These are phyloP conservation scores for Protomyces gravidus DNA, from an alignment of 1,139 yeast species.

Conservation along the genomic window DNA sequence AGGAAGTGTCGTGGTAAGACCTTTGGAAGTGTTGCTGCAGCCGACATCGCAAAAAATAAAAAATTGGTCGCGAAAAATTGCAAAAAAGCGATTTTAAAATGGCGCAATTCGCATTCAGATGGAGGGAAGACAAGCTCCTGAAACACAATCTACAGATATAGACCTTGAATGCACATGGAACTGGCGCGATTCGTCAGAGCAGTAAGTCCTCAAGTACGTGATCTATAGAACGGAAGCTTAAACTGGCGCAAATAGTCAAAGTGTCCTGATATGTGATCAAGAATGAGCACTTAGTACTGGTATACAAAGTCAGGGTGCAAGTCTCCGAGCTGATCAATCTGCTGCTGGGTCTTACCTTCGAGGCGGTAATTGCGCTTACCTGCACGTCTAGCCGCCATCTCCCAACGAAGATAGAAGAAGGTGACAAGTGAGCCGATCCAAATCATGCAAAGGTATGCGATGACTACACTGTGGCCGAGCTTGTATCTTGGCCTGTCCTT, in stretches of 20 bases:
- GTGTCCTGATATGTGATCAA: too few species aligned
- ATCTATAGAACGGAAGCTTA: too few species aligned
- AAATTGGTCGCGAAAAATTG: too few species aligned
- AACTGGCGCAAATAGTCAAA: too few species aligned
- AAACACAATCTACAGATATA: not conserved
- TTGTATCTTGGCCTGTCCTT: slow-evolving; percentile 19
- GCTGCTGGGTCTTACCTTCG: slow-evolving; percentile 5
- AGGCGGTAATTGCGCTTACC: slow-evolving; percentile 17
- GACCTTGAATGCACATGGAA: too few species aligned
- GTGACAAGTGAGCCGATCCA: slow-evolving; percentile 4
- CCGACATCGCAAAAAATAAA: too few species aligned
- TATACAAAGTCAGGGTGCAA: slow-evolving; percentile 20
- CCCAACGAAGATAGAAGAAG: slow-evolving; percentile 2
- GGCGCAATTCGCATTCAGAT: not conserved
- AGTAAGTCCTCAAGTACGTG: too few species aligned
- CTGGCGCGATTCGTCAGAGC: too few species aligned
- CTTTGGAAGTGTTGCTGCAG: too few species aligned
- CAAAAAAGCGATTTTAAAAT: too few species aligned
- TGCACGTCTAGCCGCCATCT: slow-evolving; percentile 10
- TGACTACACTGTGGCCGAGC: slow-evolving; percentile 27
- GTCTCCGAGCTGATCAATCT: slow-evolving; percentile 20
- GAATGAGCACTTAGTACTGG: slow-evolving; percentile 2
- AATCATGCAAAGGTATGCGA: slow-evolving; percentile 12
- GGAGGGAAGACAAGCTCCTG: not conserved
- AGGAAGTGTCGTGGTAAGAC: too few species aligned